Conservation (phyloP, 2,329 filamentous ascomycete genomes). For the Aspergillus carbonarius region DNA sequence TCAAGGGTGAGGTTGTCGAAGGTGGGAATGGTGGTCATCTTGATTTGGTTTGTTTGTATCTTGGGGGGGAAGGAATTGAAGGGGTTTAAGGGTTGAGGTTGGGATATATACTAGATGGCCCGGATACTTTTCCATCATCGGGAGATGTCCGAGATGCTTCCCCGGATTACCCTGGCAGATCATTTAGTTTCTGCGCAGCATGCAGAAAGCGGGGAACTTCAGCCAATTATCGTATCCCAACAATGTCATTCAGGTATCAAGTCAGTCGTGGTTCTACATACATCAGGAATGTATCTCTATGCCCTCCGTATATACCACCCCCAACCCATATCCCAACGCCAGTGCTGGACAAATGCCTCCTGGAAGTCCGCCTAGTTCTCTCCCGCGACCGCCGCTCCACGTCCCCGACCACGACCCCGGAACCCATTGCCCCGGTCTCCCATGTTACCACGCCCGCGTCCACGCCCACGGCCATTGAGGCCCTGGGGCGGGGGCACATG, state of each 20-base stretch:
- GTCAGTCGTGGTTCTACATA: neutral
- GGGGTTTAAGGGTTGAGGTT: neutral
- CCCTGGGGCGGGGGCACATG: slow-evolving; percentile 51
- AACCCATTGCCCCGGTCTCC: slow-evolving; percentile 32
- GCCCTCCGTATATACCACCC: neutral
- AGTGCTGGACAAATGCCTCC: neutral
- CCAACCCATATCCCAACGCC: neutral
- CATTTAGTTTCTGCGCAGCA: neutral
- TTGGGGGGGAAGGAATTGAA: neutral
- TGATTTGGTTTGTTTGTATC: neutral
- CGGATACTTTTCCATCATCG: slow-evolving; percentile 10
- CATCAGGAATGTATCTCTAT: neutral
- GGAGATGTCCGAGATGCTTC: neutral
- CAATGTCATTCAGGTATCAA: neutral
- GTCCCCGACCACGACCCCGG: slow-evolving; percentile 32
- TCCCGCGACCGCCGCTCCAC: slow-evolving; percentile 22
- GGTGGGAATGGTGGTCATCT: slow-evolving; percentile 10
- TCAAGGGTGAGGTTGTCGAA: slow-evolving; percentile 53
- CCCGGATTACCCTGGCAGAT: neutral
- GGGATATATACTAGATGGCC: neutral
- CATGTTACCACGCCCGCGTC: slow-evolving; percentile 25
- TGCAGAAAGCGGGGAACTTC: neutral
- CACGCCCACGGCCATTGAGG: slow-evolving; percentile 37
- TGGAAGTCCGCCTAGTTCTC: neutral
- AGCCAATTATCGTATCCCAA: neutral